These are phyloP conservation scores for Naematelia aurantialba DNA, from an alignment of 768 basidiomycete species.

Conservation along the genomic window DNA sequence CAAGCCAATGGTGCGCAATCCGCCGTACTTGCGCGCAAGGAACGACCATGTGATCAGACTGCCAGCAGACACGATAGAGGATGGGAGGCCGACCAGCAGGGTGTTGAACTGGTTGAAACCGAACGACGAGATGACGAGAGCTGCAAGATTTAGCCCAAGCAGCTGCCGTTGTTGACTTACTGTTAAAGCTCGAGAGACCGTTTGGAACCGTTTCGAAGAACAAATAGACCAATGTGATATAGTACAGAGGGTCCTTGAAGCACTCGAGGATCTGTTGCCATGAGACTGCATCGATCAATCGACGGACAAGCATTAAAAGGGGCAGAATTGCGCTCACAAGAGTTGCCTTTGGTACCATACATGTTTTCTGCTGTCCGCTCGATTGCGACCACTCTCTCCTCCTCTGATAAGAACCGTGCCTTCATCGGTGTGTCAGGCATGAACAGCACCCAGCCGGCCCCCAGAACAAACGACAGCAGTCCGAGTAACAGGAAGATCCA, in stretches of 20 bases:
- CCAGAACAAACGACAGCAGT: constrained; percentile 31
- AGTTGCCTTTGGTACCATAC: constrained; percentile 19
- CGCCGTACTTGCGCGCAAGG: constrained; percentile 17
- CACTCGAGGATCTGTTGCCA: constrained; percentile 18
- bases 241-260: constrained; percentile 22
- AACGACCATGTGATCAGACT: constrained; percentile 15
- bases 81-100: constrained; percentile 12
- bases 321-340: constrained; percentile 7
- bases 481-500: constrained; percentile 27
- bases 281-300: constrained; percentile 10
- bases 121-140: constrained; percentile 13
- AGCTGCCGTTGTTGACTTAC: neutral
- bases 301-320: neutral
- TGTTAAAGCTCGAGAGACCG: constrained; percentile 25
- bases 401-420: constrained; percentile 33
- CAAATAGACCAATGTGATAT: constrained; percentile 13
- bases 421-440: constrained; percentile 34
- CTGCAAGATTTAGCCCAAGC: neutral
- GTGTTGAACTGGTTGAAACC: constrained; percentile 9
- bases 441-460: constrained; percentile 26
- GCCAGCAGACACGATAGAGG: constrained; percentile 19
- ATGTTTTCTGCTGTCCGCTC: constrained; percentile 27
- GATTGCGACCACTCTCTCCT: constrained; percentile 36
- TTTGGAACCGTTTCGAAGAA: constrained; percentile 21
- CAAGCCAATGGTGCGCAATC: constrained; percentile 23